A percentile compares a stretch with the other conserved stretches of the same genome.
Evolutionary conservation across 176 grass and related monocot species (phyloP).

Genomic region (Urochloa ruziziensis): DNA sequence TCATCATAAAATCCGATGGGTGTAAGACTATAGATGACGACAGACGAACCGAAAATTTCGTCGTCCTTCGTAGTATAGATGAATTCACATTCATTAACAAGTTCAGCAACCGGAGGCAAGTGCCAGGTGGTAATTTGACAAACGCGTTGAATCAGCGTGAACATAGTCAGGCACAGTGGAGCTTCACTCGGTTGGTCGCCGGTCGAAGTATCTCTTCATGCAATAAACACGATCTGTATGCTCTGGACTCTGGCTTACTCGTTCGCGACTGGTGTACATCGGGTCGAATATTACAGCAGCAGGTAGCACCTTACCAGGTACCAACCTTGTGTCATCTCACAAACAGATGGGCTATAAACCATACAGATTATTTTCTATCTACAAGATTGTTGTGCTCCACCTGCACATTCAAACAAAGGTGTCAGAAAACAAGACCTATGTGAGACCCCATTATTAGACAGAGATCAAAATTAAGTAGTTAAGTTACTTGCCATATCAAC

Average conservation of each 20-base stretch:
- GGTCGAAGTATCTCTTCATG: too few species aligned
- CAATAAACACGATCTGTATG: background rate
- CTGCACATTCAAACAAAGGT: slow-evolving; percentile 23
- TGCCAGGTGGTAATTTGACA: too few species aligned
- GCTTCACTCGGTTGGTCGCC: too few species aligned
- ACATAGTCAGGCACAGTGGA: too few species aligned
- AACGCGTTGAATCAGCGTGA: too few species aligned
- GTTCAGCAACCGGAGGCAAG: too few species aligned
- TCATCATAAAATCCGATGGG: too few species aligned
- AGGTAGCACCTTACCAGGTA: background rate
- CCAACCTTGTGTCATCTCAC: background rate
- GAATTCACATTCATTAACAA: too few species aligned
- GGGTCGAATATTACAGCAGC: background rate
- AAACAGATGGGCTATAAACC: slow-evolving; percentile 16
- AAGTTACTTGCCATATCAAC: background rate
- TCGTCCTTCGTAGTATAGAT: too few species aligned
- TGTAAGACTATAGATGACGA: too few species aligned
- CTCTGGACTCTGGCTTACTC: background rate
- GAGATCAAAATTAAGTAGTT: background rate
- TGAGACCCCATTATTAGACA: background rate
- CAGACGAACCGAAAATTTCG: too few species aligned
- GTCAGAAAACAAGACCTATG: background rate
- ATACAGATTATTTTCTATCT: background rate
- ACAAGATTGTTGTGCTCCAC: background rate
- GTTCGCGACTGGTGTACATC: background rate